Evolutionary conservation across 2,329 filamentous ascomycete species (phyloP), one percentile per base, ranked within the genome.

Genomic region (Verticillium klebahnii): DNA sequence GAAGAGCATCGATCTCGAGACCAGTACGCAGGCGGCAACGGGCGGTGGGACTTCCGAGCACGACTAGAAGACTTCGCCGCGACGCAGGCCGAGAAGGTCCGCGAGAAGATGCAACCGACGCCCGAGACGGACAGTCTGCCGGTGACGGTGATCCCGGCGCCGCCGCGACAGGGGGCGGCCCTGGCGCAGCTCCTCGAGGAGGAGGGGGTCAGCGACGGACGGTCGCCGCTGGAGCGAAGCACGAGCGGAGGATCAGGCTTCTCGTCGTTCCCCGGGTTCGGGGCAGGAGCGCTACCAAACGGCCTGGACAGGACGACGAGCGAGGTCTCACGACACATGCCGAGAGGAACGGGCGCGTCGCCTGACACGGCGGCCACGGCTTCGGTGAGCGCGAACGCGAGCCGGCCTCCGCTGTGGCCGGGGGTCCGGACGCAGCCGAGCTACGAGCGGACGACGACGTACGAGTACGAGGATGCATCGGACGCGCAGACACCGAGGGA

Each of bases 21-120:
- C 69, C 52, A 70, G 69, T 37, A 69, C 40, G 58, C 17, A 6
- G 40, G 40, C 5, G n/a, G 40, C 45, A 54, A 25, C 25, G 54
- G 54, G 25, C 74, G 79, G 52, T 88, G 86, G 85, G 85, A 88
- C 67, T 67, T 89, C 11, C 80, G 80, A 37, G 77, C 76, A 11
- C 79, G 85, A 15, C 69, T 89, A 1, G 86, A 89, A 63, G 82
- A 87, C 57, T 88, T 88, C 67, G 85, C 85, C 1, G 84, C 78
- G 1, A 80, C 78, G 8, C 85, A 88, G 64, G 86, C 85, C 1
- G 86, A 89, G 65, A 83, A 79, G 69, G 71, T 88, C 6, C 77
- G 85, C 11, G 85, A 88, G 60, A 80, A 77, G 62, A 78, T 86
- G 56, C 77, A 82, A 12, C 80, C 85, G 11, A 81, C 80, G 0